A percentile compares a stretch with the other conserved stretches of the same genome.
phyloP scores from a whole-genome alignment of 352 stramenopile genomes.

The Globisporangium cylindrosporum region DNA sequence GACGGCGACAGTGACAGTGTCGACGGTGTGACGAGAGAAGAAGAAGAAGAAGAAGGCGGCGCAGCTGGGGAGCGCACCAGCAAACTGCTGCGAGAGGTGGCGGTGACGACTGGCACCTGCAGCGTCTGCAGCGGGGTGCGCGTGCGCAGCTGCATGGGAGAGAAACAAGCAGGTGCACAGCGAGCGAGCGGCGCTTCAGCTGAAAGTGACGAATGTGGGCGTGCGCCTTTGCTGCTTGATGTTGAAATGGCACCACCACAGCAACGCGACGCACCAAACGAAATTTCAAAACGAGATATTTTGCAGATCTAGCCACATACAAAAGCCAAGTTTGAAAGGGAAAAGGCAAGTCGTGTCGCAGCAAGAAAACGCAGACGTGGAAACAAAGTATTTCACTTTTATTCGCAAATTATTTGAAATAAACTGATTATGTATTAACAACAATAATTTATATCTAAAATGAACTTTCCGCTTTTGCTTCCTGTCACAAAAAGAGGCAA shows the following conservation, averaged over 20 bases:
- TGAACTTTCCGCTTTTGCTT: neutral
- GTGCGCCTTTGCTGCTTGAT: neutral
- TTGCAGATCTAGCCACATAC: slow-evolving; percentile 3
- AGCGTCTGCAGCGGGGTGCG: slow-evolving; percentile 4
- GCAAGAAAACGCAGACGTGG: neutral
- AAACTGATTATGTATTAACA: neutral
- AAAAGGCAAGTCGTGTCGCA: neutral
- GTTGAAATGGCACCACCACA: neutral
- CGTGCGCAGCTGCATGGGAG: slow-evolving; percentile 6
- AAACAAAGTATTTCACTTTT: neutral
- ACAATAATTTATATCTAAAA: neutral
- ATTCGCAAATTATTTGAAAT: too few species aligned
- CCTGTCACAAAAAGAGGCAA: neutral
- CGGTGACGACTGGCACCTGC: neutral
- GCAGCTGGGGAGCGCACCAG: neutral
- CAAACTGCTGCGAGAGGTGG: neutral
- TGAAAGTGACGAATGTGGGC: neutral
- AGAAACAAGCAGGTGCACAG: neutral
- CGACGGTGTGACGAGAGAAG: neutral
- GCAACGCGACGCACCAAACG: neutral
- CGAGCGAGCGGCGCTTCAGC: neutral
- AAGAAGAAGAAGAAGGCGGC: neutral
- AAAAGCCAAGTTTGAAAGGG: neutral
- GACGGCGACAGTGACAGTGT: neutral
- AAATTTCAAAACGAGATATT: neutral